Conservation (phyloP, 192 early-diverging fungal genomes). For the Entophlyctis helioformis region DNA sequence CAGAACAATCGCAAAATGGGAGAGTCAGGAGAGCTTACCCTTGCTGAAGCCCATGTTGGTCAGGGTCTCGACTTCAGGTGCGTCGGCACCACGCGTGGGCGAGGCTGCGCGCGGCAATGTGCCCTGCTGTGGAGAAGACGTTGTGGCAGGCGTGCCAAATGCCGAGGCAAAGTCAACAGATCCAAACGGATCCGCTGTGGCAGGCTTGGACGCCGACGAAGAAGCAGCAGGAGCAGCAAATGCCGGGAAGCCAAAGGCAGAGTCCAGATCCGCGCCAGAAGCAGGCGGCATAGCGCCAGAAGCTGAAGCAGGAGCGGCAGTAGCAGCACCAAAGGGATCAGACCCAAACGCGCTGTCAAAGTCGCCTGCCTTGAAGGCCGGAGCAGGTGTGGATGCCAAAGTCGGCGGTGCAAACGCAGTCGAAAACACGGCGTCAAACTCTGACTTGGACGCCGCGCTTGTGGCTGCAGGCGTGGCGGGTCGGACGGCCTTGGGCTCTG, state of each 20-base stretch:
- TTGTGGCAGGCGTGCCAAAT: too few species aligned
- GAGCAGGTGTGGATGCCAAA: neutral
- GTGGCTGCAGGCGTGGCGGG: too few species aligned
- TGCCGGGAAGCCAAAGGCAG: conserved; percentile 9
- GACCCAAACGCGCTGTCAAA: conserved; percentile 12
- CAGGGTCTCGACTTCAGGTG: conserved; percentile 21
- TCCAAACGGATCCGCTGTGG: conserved; percentile 2
- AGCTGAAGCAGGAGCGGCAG: neutral
- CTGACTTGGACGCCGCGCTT: neutral
- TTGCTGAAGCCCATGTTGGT: conserved; percentile 27
- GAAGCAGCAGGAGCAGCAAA: conserved; percentile 1
- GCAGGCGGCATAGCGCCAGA: neutral
- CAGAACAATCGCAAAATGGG: too few species aligned
- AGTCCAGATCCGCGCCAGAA: conserved; percentile 15
- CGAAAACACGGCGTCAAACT: neutral
- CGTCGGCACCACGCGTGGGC: conserved; percentile 6
- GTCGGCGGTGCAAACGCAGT: neutral
- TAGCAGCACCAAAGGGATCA: conserved; percentile 5
- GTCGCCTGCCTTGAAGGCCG: conserved; percentile 5
- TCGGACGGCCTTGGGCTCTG: too few species aligned
- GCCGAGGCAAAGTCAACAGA: neutral
- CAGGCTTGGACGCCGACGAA: conserved; percentile 1
- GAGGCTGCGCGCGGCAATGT: neutral
- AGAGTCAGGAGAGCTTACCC: conserved; percentile 10
- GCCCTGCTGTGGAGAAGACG: neutral